Percentiles rank a stretch among this genome's conserved stretches.
phyloP scores from a whole-genome alignment of 352 stramenopile genomes.

The Plasmopara viticola region DNA sequence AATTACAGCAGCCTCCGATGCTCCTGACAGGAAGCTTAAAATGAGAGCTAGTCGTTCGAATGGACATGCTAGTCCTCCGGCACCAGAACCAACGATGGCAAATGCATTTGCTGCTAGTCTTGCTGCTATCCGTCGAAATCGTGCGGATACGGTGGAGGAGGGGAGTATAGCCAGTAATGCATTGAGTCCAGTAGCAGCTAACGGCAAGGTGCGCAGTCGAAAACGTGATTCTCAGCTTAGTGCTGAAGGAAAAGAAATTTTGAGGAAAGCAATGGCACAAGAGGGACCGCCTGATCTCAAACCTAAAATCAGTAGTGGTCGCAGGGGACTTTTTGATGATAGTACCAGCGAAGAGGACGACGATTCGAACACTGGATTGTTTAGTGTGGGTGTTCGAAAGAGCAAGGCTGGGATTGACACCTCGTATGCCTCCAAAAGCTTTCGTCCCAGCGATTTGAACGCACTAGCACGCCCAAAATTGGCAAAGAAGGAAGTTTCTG shows the following conservation, averaged over 20 bases:
- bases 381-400: conserved; percentile 27
- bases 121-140: conserved; percentile 64
- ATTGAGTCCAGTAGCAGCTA: conserved; percentile 15
- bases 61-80: conserved; percentile 12
- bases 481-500: conserved; percentile 11
- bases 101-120: conserved; percentile 73
- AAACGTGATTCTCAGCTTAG: conserved; percentile 69
- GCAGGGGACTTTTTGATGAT: conserved; percentile 76
- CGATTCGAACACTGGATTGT: conserved; percentile 44
- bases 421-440: conserved; percentile 9
- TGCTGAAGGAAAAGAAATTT: conserved; percentile 67
- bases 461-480: conserved; percentile 5
- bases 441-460: conserved; percentile 21
- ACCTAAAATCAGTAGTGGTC: conserved; percentile 22
- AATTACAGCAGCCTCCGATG: conserved; percentile 17
- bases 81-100: conserved; percentile 31
- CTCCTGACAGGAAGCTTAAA: conserved; percentile 20
- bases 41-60: conserved; percentile 10
- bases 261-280: conserved; percentile 44
- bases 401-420: conserved; percentile 13
- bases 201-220: conserved; percentile 35
- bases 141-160: conserved; percentile 56
- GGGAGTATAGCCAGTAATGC: conserved; percentile 13
- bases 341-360: conserved; percentile 54
- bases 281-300: conserved; percentile 17